Base-by-base conservation (phyloP, 805 yeast species). In the Scheffersomyces amazonensis region DNA sequence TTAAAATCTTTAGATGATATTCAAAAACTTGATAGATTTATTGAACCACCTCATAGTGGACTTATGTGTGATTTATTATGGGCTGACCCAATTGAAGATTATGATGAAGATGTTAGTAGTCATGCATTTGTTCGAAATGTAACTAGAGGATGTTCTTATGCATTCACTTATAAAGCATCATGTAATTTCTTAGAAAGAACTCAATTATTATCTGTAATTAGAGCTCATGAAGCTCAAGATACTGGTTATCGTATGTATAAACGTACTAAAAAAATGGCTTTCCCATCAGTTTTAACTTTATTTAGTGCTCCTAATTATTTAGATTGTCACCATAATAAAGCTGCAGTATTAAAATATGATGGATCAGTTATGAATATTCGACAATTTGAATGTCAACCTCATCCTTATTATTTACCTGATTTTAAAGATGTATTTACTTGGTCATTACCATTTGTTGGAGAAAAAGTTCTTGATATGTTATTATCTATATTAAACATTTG, bases 211-310 rank as follows among this genome's bases (percentile, higher is more conserved):
- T 83, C 89, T n/a, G 78, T 91, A 24, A 87, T 91, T 32, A 74
- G 99, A 41, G 98, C 97, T 1, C 99, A 91, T 60, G 97, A 91
- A 64, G 97, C 97, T 1, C 99, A 91, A 62, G 97, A 91, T 61
- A 90, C 93, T 8, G 99, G 99, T 25, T 91, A 90, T 63, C 71
- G 96, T 57, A 93, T 93, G 87, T 91, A 91, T 64, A 84, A 83
- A 51, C 79, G 87, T 48, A 87, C 96, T 1, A 76, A 78, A 43
- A 73, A 85, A 3, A 81, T 89, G 54, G 95, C 95, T 10, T 91
- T 91, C 58, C 98, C 97, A 1, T 79, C 91, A 5, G 73, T 91
- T 27, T 76, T 91, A 59, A 89, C 98, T 3, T 80, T 91, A 66
- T 91, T 91, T 64, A 83, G 95, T 34, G 98, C 98, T 0, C 99